Evolutionary conservation across 2,329 filamentous ascomycete species (phyloP).

Genomic region (Neopestalotiopsis sp.): DNA sequence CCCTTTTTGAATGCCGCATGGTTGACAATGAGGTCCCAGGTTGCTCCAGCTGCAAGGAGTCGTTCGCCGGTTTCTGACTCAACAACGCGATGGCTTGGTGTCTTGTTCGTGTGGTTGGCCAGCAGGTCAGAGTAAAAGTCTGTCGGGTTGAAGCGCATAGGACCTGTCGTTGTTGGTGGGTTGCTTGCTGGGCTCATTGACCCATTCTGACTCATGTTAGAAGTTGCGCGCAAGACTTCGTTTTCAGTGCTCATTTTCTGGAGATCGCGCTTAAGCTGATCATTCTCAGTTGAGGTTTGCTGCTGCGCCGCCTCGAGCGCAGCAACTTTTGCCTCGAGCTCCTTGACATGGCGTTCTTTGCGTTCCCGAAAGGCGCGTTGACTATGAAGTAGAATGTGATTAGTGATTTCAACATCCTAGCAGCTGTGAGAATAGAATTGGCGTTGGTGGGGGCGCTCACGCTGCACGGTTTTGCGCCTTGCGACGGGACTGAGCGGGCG

Average conservation of each 20-base stretch:
- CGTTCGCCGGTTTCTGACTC: slow-evolving; percentile 69
- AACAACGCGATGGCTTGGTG: slow-evolving; percentile 71
- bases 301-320: slow-evolving; percentile 76
- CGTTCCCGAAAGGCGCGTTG: slow-evolving; percentile 96
- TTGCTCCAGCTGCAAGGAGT: slow-evolving; percentile 75
- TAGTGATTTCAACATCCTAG: neutral
- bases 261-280: slow-evolving; percentile 81
- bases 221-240: slow-evolving; percentile 86
- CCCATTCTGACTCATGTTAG: slow-evolving; percentile 44
- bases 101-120: slow-evolving; percentile 65
- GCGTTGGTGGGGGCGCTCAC: slow-evolving; percentile 45
- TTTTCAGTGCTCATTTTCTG: slow-evolving; percentile 89
- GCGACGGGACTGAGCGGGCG: slow-evolving; percentile 61
- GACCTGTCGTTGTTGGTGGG: slow-evolving; percentile 63
- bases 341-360: slow-evolving; percentile 92
- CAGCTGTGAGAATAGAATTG: neutral
- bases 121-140: slow-evolving; percentile 73
- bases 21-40: slow-evolving; percentile 88
- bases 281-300: slow-evolving; percentile 79
- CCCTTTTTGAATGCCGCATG: slow-evolving; percentile 80
- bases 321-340: slow-evolving; percentile 85
- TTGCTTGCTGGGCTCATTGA: slow-evolving; percentile 48
- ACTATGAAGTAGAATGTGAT: slow-evolving; percentile 49
- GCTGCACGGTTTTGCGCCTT: slow-evolving; percentile 67
- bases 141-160: slow-evolving; percentile 72